Evolutionary conservation across 331 rosid genomes (phyloP).

Genomic region (Pyrus hybrid): DNA sequence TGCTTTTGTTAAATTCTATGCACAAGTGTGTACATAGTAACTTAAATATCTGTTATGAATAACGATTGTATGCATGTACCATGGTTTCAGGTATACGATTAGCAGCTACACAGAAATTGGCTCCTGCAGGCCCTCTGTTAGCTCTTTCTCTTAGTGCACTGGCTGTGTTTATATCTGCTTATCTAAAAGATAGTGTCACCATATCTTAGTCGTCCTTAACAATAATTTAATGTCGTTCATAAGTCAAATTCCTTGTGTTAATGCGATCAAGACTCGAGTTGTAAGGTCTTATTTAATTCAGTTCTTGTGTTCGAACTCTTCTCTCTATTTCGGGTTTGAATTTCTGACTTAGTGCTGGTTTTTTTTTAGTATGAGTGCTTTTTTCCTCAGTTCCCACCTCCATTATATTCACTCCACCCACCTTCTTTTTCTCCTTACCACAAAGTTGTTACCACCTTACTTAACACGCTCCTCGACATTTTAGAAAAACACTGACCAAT

Average conservation of each 20-base stretch:
- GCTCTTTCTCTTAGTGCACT: constrained; percentile 18
- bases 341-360: neutral
- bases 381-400: neutral
- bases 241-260: neutral
- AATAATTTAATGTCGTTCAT: neutral
- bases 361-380: neutral
- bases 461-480: neutral
- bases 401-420: neutral
- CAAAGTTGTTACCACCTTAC: neutral
- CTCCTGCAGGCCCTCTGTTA: constrained; percentile 20
- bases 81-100: constrained; percentile 14
- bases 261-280: neutral
- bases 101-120: constrained; percentile 15
- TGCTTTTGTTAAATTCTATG: neutral
- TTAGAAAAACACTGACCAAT: neutral
- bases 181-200: constrained; percentile 7
- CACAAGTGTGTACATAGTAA: neutral
- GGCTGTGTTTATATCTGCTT: constrained; percentile 14
- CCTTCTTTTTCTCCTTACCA: neutral
- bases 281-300: neutral
- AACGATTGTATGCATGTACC: too few species aligned
- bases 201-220: neutral
- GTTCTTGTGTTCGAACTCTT: neutral
- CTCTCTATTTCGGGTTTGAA: neutral
- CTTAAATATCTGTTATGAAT: neutral